These are phyloP conservation scores for Rhynchospora pubera DNA, from an alignment of 176 grass and related monocot genomes.

Conservation along the genomic window DNA sequence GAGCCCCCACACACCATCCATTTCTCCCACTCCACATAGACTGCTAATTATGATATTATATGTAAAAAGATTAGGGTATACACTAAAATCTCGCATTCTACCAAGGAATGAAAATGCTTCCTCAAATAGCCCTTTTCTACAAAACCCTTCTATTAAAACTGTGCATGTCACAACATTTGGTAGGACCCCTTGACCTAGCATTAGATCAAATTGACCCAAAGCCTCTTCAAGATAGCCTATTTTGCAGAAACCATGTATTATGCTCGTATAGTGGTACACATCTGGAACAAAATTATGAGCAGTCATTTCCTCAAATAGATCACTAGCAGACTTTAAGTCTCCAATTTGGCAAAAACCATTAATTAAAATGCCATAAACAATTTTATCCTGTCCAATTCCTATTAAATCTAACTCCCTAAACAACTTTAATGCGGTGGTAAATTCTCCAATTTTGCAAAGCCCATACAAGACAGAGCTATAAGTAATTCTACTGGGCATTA, in stretches of 20 bases:
- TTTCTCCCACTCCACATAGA: constrained; percentile 47
- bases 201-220: constrained; percentile 45
- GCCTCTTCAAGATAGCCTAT: constrained; percentile 52
- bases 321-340: constrained; percentile 32
- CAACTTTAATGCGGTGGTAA: constrained; percentile 26
- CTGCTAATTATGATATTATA: constrained; percentile 64
- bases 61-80: constrained; percentile 49
- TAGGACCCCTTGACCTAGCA: constrained; percentile 40
- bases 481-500: constrained; percentile 36
- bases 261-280: constrained; percentile 58
- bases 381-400: constrained; percentile 32
- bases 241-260: constrained; percentile 60
- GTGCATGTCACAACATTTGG: constrained; percentile 71
- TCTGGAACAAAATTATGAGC: constrained; percentile 34
- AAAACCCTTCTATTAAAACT: constrained; percentile 48
- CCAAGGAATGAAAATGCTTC: constrained; percentile 55
- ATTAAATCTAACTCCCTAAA: constrained; percentile 31
- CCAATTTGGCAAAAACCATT: constrained; percentile 48
- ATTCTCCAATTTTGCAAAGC: constrained; percentile 46
- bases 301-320: constrained; percentile 51
- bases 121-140: constrained; percentile 36
- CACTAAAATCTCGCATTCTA: constrained; percentile 37
- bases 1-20: constrained; percentile 31
- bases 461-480: constrained; percentile 53
- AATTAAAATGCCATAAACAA: constrained; percentile 57